Evolutionary conservation across 2,329 filamentous ascomycete species (phyloP).

Genomic region (Cordyceps militaris): DNA sequence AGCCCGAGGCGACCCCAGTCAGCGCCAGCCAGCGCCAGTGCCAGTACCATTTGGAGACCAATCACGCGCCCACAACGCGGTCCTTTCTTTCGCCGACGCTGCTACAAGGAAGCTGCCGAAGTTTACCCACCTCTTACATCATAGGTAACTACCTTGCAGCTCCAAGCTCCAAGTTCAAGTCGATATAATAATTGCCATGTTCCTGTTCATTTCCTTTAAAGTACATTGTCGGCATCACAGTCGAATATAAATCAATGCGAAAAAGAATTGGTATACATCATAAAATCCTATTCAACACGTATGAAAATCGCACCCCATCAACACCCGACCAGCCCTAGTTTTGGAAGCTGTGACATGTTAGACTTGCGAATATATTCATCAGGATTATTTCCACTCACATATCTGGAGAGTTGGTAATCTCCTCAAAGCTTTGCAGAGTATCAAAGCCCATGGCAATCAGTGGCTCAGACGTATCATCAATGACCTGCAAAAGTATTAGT

Average conservation of each 20-base stretch:
- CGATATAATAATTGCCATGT: neutral
- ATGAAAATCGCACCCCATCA: neutral
- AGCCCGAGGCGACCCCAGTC: neutral
- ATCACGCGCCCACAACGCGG: constrained; percentile 12
- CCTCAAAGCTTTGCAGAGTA: constrained; percentile 72
- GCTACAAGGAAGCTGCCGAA: neutral
- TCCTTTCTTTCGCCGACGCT: constrained; percentile 15
- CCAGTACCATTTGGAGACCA: neutral
- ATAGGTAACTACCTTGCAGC: neutral
- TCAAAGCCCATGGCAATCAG: constrained; percentile 75
- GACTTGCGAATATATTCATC: neutral
- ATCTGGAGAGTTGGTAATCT: constrained; percentile 60
- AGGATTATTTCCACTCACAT: constrained; percentile 29
- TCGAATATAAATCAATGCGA: neutral
- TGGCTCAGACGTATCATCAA: constrained; percentile 65
- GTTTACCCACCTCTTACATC: constrained; percentile 13
- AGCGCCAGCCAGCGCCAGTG: neutral
- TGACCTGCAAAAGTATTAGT: constrained; percentile 42
- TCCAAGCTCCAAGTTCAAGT: neutral
- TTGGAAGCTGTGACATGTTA: constrained; percentile 12
- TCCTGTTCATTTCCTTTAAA: neutral
- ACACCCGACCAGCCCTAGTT: neutral
- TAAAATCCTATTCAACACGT: neutral
- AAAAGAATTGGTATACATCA: neutral
- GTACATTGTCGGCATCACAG: neutral